These are phyloP conservation scores for Coemansia sp. DNA, from an alignment of 192 early-diverging fungal species.

Conservation along the genomic window DNA sequence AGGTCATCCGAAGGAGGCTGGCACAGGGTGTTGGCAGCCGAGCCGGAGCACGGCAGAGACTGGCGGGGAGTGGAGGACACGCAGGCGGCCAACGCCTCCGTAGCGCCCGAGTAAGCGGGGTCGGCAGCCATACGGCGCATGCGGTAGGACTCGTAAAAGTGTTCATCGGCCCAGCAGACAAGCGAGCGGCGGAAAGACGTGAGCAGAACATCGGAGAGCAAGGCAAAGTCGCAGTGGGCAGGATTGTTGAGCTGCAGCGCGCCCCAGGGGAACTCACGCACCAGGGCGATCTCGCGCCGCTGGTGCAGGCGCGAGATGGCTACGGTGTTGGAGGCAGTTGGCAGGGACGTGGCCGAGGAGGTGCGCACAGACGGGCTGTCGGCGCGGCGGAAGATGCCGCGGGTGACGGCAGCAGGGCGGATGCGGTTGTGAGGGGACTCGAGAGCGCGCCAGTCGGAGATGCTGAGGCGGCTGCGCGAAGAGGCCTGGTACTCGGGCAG, in stretches of 20 bases:
- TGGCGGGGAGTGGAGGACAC: background rate
- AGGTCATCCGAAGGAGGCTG: too few relatives aligned
- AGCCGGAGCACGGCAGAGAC: too few relatives aligned
- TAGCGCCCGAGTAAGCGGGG: slow-evolving; percentile 12
- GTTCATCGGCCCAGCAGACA: slow-evolving; percentile 73
- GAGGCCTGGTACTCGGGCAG: slow-evolving; percentile 30
- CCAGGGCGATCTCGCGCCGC: slow-evolving; percentile 59
- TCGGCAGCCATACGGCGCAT: slow-evolving; percentile 27
- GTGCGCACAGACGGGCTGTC: too few relatives aligned
- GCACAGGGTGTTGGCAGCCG: too few relatives aligned
- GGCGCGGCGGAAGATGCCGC: too few relatives aligned
- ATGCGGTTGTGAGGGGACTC: slow-evolving; percentile 27
- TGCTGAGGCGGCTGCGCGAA: slow-evolving; percentile 19
- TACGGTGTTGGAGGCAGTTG: slow-evolving; percentile 7
- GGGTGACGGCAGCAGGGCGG: slow-evolving; percentile 6
- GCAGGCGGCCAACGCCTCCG: slow-evolving; percentile 6
- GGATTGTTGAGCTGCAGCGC: slow-evolving; percentile 88
- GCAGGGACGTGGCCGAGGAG: background rate
- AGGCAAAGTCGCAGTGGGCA: slow-evolving; percentile 87
- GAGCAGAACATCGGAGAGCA: slow-evolving; percentile 76
- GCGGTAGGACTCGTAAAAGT: slow-evolving; percentile 89
- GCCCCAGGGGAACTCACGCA: slow-evolving; percentile 85
- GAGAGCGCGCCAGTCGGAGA: slow-evolving; percentile 41
- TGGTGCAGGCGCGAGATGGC: slow-evolving; percentile 28
- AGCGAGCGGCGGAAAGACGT: slow-evolving; percentile 88